Evolutionary conservation across 1,284 basidiomycete genomes (phyloP), one percentile per base, ranked within the genome.

Genomic region (Leccinum subrobustum): DNA sequence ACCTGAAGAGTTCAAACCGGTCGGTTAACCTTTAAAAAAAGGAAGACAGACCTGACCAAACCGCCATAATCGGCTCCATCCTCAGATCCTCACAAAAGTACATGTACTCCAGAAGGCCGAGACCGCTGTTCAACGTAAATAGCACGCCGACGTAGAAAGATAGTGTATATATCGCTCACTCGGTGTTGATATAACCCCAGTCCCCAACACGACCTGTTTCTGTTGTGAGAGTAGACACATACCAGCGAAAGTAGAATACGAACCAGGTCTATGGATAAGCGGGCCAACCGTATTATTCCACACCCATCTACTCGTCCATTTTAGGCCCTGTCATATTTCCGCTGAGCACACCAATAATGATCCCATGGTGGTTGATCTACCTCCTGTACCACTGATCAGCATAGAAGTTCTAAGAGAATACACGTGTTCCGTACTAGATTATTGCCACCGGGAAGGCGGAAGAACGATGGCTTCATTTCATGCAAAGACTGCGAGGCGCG

Each of bases 1-100:
- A 0, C 88, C 88, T 80, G 29, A 12, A 44, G 20, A 48, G 33
- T 14, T 67, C 51, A 61, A 27, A 64, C 31, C 20, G 1, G 23
- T 2, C 7, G 11, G n/a, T 9, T n/a, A 12, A 23, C 35, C 27
- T 3, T 18, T 51, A 6, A 48, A 47, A 12, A 48, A 47, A 25
- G 23, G 23, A 6, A 48, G 11, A 68, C 72, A 35, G 59, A 81
- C 87, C 87, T 64, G 83, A 78, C 84, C 85, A 89, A 29, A 90
- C 81, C n/a, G 83, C 86, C 83, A 89, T 87, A 64, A 89, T 88
- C 3, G 85, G 78, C 63, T 85, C 76, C 83, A 87, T 86, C 3
- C 76, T 78, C 47, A 85, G 68, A 65, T 88, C 86, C 67, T 88
- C 84, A 63, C 85, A 83, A 76, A 87, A 85, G 48, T 81, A 73